Evolutionary conservation across 129 eudicot genomes (phyloP).

Genomic region (Flaveria bidentis): DNA sequence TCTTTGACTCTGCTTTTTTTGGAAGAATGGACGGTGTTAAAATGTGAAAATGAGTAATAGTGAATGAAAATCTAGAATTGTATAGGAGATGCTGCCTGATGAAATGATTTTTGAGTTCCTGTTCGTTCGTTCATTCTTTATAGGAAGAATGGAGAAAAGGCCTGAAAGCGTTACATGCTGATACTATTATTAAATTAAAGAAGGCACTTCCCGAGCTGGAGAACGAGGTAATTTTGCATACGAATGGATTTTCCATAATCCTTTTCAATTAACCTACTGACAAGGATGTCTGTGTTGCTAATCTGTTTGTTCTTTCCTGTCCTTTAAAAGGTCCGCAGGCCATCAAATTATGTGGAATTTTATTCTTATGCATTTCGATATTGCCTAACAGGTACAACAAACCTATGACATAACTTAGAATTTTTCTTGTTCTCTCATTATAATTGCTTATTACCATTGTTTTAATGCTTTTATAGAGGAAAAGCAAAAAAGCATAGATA

Average conservation of each 20-base stretch:
- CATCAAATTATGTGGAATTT: conserved; percentile 77
- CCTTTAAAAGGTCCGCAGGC: conserved; percentile 69
- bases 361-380: conserved; percentile 78
- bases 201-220: conserved; percentile 81
- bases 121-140: conserved; percentile 17
- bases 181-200: conserved; percentile 64
- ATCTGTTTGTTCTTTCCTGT: conserved; percentile 13
- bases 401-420: neutral
- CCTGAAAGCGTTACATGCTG: conserved; percentile 83
- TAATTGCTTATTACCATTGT: neutral
- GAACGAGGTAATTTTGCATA: conserved; percentile 61
- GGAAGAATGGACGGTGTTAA: conserved; percentile 2
- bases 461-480: conserved; percentile 57
- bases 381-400: conserved; percentile 75
- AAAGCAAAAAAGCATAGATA: conserved; percentile 95
- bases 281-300: conserved; percentile 3
- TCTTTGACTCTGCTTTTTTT: neutral
- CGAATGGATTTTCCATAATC: neutral
- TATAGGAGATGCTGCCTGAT: neutral
- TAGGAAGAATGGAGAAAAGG: conserved; percentile 98
- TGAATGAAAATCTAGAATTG: neutral
- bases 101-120: conserved; percentile 5
- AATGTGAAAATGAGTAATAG: neutral
- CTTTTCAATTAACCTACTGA: neutral
- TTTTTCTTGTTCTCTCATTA: neutral